phyloP scores from a whole-genome alignment of 2,329 filamentous ascomycete species.

The Beauveria scarabaeidicola region DNA sequence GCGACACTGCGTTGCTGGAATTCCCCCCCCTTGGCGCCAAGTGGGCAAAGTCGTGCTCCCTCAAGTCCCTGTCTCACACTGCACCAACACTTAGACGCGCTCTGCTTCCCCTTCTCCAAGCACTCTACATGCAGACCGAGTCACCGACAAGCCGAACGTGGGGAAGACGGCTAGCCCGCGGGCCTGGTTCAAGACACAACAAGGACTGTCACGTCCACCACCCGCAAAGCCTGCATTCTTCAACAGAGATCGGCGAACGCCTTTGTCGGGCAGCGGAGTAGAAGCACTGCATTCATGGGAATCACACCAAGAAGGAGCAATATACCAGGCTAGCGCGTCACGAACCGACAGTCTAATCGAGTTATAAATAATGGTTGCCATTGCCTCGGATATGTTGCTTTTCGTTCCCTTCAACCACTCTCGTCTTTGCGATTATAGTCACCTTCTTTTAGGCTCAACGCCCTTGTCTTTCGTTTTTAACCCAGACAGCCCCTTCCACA shows the following conservation, averaged over 20 bases:
- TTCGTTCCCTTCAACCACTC: constrained; percentile 15
- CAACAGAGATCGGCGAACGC: not conserved
- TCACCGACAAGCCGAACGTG: not conserved
- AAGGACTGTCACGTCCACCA: not conserved
- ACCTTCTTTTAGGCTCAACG: constrained; percentile 19
- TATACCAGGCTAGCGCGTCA: not conserved
- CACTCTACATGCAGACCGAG: not conserved
- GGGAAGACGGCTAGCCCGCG: not conserved
- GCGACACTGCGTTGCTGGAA: not conserved
- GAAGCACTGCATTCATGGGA: not conserved
- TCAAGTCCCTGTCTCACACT: constrained; percentile 6
- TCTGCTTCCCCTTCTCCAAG: not conserved
- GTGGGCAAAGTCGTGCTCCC: not conserved
- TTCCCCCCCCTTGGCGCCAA: not conserved
- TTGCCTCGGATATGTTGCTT: constrained; percentile 1
- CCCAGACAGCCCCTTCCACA: not conserved
- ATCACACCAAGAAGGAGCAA: not conserved
- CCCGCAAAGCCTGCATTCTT: constrained; percentile 3
- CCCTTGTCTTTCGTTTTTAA: constrained; percentile 18
- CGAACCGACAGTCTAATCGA: not conserved
- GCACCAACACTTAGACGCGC: not conserved
- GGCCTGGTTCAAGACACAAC: constrained; percentile 3
- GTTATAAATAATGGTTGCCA: constrained; percentile 22
- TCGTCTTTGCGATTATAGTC: constrained; percentile 25
- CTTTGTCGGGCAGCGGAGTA: not conserved